phyloP scores from a whole-genome alignment of 2,329 filamentous ascomycete genomes.

The Ophiocordyceps camponoti-floridani region DNA sequence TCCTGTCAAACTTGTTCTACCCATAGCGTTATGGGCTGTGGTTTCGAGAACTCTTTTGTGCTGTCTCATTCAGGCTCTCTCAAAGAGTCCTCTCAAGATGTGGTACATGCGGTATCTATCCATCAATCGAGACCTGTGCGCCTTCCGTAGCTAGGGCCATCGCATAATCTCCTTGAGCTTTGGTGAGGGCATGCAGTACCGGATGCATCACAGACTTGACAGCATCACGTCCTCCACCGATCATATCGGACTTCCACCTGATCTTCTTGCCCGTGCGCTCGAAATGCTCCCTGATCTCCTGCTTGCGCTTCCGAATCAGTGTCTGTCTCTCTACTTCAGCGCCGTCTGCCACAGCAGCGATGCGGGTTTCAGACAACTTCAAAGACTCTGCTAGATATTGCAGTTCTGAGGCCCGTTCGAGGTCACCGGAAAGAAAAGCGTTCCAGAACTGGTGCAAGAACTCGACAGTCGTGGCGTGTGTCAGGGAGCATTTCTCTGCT shows the following conservation, averaged over 20 bases:
- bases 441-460: constrained; percentile 97
- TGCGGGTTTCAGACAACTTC: constrained; percentile 56
- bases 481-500: constrained; percentile 41
- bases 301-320: constrained; percentile 48
- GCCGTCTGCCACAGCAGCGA: constrained; percentile 61
- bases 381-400: constrained; percentile 70
- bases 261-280: constrained; percentile 58
- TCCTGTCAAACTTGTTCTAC: no score
- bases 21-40: no score
- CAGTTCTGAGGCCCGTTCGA: constrained; percentile 63
- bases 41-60: no score
- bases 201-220: constrained; percentile 64
- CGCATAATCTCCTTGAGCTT: constrained; percentile 54
- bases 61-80: no score
- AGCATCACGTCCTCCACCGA: constrained; percentile 58
- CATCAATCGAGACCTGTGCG: constrained; percentile 27
- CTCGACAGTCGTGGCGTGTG: constrained; percentile 84
- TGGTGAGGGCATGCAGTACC: constrained; percentile 50
- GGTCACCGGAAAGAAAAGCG: constrained; percentile 75
- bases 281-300: constrained; percentile 52
- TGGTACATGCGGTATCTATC: constrained; percentile 3
- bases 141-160: constrained; percentile 50
- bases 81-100: no score
- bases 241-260: constrained; percentile 46
- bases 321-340: constrained; percentile 58